A percentile compares a stretch with the other conserved stretches of the same genome.
phyloP scores from a whole-genome alignment of 2,329 filamentous ascomycete genomes.

The Aspergillus sp. region DNA sequence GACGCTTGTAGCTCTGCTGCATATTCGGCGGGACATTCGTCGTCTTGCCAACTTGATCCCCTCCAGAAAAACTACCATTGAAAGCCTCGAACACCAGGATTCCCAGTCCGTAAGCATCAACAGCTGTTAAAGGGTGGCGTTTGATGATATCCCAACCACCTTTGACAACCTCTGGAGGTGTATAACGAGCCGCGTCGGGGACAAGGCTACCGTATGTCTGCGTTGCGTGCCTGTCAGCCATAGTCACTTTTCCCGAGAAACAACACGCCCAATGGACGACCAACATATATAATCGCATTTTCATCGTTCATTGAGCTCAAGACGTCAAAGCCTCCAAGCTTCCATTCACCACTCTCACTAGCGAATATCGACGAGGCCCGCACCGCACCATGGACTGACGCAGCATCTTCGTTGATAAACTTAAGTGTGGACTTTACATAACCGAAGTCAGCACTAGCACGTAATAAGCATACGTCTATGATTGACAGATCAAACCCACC shows the following conservation, averaged over 20 bases:
- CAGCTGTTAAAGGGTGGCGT: constrained; percentile 66
- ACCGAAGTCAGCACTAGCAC: background rate
- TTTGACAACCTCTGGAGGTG: constrained; percentile 76
- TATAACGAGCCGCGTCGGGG: constrained; percentile 75
- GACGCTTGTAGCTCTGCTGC: constrained; percentile 82
- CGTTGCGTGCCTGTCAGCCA: background rate
- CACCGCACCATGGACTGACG: constrained; percentile 82
- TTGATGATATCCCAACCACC: constrained; percentile 90
- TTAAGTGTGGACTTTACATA: constrained; percentile 68
- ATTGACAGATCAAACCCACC: constrained; percentile 38
- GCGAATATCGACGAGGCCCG: constrained; percentile 83
- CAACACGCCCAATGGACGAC: constrained; percentile 8
- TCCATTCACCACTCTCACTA: constrained; percentile 96
- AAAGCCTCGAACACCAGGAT: constrained; percentile 83
- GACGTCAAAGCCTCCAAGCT: constrained; percentile 85
- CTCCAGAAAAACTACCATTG: constrained; percentile 69
- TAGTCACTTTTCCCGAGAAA: constrained; percentile 6
- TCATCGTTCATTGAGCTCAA: constrained; percentile 94
- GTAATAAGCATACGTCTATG: background rate
- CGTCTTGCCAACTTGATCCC: constrained; percentile 74
- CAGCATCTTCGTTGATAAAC: constrained; percentile 90
- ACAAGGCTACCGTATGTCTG: constrained; percentile 80
- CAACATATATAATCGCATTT: constrained; percentile 79
- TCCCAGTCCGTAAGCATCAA: constrained; percentile 83
- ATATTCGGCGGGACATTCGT: constrained; percentile 80